Base-by-base conservation (phyloP, 2,329 filamentous ascomycete genomes). In the Hyphodiscus sp. region DNA sequence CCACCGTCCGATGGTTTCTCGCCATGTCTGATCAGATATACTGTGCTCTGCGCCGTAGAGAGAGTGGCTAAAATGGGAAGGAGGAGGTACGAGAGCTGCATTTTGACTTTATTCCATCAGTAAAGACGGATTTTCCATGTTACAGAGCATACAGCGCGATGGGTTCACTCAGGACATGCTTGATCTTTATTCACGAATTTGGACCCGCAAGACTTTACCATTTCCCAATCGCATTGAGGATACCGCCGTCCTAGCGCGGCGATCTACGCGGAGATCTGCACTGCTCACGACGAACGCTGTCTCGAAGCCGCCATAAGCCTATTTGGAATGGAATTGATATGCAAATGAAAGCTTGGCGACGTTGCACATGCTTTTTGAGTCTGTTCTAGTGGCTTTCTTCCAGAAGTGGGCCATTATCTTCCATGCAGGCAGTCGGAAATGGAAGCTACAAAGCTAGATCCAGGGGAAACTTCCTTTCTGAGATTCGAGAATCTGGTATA, bases 11-110 rank as follows among this genome's bases (percentile, higher is more conserved):
- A 53, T 2, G 81, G 81, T 67, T 85, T 85, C 66, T 85, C 82
- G 54, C 81, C 82, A 58, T 85, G 82, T 18, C 81, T 77, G 64
- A 85, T 85, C 9, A 85, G 68, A 63, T 82, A 85, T 30, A 85
- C 77, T 0, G 76, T 83, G 23, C 58, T 51, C 7, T 58, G 54
- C 15, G 45, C 49, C 3, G 50, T 8, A n/a, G 51, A 38, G n/a
- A 49, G 42, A 6, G 44, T 44, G 7, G 60, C 38, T 15, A 48
- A n/a, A 1, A 51, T 19, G 15, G 49, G 5, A 38, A 50, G 5
- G n/a, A 56, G 20, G 33, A 33, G 3, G 23, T 26, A 23, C 6
- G 29, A 29, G 13, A 55, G 23, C 13, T 46, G 48, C 54, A 59
- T 58, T 26, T 50, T 52, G 33, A 10, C 33, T 38, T 38, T n/a